These are phyloP conservation scores for Nigrospora sphaerica DNA, from an alignment of 2,329 filamentous ascomycete species.

Conservation along the genomic window DNA sequence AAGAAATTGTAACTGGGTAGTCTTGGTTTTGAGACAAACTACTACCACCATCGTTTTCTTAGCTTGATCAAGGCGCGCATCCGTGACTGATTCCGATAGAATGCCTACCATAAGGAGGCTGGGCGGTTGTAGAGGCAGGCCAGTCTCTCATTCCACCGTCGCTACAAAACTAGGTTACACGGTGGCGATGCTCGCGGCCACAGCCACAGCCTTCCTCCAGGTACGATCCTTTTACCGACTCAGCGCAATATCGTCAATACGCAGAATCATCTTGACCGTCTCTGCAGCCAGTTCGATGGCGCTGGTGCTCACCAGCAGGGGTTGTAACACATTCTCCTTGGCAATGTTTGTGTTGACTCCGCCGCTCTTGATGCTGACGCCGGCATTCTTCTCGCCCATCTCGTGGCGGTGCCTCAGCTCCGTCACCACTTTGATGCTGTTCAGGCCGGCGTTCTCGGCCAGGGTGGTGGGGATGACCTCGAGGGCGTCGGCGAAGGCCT, in stretches of 20 bases:
- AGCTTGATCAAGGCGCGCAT: too few relatives aligned
- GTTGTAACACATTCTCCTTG: slow-evolving; percentile 95
- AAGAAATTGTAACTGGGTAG: too few relatives aligned
- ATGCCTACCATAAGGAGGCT: too few relatives aligned
- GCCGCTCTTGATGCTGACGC: slow-evolving; percentile 95
- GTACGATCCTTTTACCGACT: slow-evolving; percentile 39
- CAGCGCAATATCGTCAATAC: slow-evolving; percentile 61
- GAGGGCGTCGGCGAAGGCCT: slow-evolving; percentile 95
- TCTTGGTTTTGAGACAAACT: too few relatives aligned
- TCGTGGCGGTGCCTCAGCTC: slow-evolving; percentile 92
- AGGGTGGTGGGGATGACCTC: slow-evolving; percentile 95
- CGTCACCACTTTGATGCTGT: slow-evolving; percentile 98
- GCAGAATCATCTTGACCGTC: slow-evolving; percentile 90
- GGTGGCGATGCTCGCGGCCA: too few relatives aligned
- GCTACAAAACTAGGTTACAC: too few relatives aligned
- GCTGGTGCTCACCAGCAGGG: slow-evolving; percentile 91
- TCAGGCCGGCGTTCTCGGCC: slow-evolving; percentile 93
- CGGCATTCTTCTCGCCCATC: slow-evolving; percentile 89
- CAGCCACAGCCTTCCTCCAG: not conserved
- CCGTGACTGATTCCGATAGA: too few relatives aligned
- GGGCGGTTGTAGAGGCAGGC: too few relatives aligned
- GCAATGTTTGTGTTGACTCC: slow-evolving; percentile 96
- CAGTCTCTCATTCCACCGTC: too few relatives aligned
- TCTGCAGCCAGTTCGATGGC: slow-evolving; percentile 95
- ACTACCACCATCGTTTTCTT: too few relatives aligned